Conservation (phyloP, 495 filamentous ascomycete genomes). For the Daldinia bambusicola region DNA sequence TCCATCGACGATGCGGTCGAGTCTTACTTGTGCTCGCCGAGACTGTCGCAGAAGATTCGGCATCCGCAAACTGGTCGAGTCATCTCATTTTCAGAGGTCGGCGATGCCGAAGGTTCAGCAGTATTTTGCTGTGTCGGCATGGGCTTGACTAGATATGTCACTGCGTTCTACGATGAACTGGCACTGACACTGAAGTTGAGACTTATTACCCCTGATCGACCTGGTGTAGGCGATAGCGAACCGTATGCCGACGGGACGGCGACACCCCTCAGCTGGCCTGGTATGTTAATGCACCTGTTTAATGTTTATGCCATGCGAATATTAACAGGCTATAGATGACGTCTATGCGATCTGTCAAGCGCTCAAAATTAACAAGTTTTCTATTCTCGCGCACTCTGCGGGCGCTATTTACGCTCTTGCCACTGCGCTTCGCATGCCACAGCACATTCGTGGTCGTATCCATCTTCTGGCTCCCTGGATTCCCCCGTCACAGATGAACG, state of each 20-base stretch:
- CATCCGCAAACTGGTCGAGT: constrained; percentile 86
- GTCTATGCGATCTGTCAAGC: constrained; percentile 93
- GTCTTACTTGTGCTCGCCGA: constrained; percentile 83
- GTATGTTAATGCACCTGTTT: constrained; percentile 60
- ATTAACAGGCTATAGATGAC: constrained; percentile 70
- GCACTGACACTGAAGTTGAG: constrained; percentile 88
- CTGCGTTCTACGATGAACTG: constrained; percentile 97
- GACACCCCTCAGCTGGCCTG: constrained; percentile 92
- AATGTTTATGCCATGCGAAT: constrained; percentile 20
- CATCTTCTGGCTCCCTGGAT: constrained; percentile 98
- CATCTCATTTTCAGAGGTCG: constrained; percentile 97
- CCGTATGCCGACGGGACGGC: constrained; percentile 80
- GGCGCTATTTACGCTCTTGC: constrained; percentile 98
- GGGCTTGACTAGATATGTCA: constrained; percentile 95
- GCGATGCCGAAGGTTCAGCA: constrained; percentile 88
- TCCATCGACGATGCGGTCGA: constrained; percentile 89
- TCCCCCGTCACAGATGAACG: constrained; percentile 94
- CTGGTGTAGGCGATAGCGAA: constrained; percentile 93
- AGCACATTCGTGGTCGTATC: constrained; percentile 93
- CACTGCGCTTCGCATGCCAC: constrained; percentile 93
- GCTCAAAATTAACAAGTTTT: constrained; percentile 94
- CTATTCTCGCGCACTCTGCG: constrained; percentile 95
- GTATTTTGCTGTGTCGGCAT: constrained; percentile 98
- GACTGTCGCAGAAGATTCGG: constrained; percentile 84
- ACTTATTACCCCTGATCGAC: constrained; percentile 92